These are phyloP conservation scores for Backusella tuberculispora DNA, from an alignment of 192 early-diverging fungal genomes.

Conservation along the genomic window DNA sequence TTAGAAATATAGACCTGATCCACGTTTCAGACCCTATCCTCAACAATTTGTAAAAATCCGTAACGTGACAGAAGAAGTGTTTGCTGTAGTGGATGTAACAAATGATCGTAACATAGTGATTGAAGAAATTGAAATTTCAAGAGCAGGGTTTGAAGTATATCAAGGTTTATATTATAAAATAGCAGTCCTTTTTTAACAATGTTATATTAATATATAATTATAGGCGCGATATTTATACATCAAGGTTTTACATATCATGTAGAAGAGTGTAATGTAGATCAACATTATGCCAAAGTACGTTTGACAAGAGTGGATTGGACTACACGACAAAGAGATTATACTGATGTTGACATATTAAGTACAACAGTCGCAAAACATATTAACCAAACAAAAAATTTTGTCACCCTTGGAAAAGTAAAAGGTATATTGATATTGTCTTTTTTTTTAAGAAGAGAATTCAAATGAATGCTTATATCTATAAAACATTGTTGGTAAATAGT, in stretches of 20 bases:
- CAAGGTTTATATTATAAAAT: conserved; percentile 44
- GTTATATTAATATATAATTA: not conserved
- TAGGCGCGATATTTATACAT: conserved; percentile 65
- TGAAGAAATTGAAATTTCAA: conserved; percentile 56
- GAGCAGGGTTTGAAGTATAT: conserved; percentile 61
- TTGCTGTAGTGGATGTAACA: conserved; percentile 55
- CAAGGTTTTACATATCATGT: conserved; percentile 60
- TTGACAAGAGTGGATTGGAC: conserved; percentile 54
- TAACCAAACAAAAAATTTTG: not conserved
- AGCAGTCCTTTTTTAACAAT: not conserved
- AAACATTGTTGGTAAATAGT: conserved; percentile 31
- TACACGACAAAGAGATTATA: conserved; percentile 56
- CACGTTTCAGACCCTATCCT: conserved; percentile 49
- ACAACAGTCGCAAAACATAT: conserved; percentile 1
- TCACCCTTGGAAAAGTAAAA: conserved; percentile 32
- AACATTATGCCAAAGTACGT: conserved; percentile 47
- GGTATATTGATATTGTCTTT: conserved; percentile 20
- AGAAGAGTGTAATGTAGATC: conserved; percentile 52
- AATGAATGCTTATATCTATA: not conserved
- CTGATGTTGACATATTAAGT: conserved; percentile 51
- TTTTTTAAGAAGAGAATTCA: not conserved
- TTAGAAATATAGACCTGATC: conserved; percentile 50
- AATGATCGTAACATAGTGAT: conserved; percentile 41
- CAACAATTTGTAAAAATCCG: conserved; percentile 51
- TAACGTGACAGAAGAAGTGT: conserved; percentile 49